Conservation (phyloP, 257 asterid genomes). For the Jacaranda mimosifolia region DNA sequence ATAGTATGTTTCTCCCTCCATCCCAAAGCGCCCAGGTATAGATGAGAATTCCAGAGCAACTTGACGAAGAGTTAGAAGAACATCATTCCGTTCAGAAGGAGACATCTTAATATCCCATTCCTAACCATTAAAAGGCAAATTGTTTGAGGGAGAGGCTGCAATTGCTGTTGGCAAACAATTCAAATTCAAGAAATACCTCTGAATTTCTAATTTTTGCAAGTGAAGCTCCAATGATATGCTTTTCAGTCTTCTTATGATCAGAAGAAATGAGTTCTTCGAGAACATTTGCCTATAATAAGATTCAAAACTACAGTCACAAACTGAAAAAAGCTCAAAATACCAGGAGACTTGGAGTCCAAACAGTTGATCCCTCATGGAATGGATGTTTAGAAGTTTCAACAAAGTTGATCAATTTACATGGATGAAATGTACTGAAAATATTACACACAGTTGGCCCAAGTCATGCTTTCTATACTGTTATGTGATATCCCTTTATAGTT, state of each 20-base stretch:
- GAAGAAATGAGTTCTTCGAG: conserved; percentile 79
- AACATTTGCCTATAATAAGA: conserved; percentile 69
- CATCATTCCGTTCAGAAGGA: conserved; percentile 74
- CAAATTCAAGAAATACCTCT: conserved; percentile 58
- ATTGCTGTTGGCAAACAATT: conserved; percentile 26
- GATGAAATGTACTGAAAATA: conserved; percentile 19
- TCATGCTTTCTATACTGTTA: background rate
- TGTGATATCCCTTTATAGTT: background rate
- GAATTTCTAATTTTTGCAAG: conserved; percentile 75
- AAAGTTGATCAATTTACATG: conserved; percentile 16
- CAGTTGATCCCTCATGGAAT: conserved; percentile 31
- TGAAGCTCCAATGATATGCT: conserved; percentile 56
- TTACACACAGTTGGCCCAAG: background rate
- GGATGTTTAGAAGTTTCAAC: background rate
- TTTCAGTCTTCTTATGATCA: conserved; percentile 58
- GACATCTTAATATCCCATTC: conserved; percentile 90
- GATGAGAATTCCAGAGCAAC: conserved; percentile 68
- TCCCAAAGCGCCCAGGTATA: conserved; percentile 74
- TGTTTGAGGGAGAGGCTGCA: conserved; percentile 31
- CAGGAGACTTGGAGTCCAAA: conserved; percentile 26
- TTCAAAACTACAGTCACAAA: conserved; percentile 39
- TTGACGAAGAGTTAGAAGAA: conserved; percentile 69
- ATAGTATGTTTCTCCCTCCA: conserved; percentile 86
- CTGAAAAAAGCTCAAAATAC: conserved; percentile 36
- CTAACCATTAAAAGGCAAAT: conserved; percentile 52